Evolutionary conservation across 768 basidiomycete genomes (phyloP), one percentile per base, ranked within the genome.

Genomic region (Termitomyces sp.): DNA sequence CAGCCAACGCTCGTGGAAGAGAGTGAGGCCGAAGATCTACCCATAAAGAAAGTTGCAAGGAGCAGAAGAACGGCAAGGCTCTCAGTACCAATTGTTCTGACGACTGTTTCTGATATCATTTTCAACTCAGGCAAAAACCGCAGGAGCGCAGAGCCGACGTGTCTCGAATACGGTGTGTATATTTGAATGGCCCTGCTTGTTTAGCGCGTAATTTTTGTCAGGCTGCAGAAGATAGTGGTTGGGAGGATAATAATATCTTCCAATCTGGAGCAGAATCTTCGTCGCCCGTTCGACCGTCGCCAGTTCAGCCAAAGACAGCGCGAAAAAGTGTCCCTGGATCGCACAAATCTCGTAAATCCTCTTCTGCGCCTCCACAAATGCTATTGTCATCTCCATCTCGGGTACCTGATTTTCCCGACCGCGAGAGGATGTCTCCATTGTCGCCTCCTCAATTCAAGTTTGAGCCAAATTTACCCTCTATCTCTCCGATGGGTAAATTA

Each of bases 221-320:
- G 60, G 53, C 60, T 20, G 74, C 69, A 27, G 87, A 89, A 39
- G 89, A 91, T 53, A 92, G 90, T 64, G 90, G 89, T 34, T 93
- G 91, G 91, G 91, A 93, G 66, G 91, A 93, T 62, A 92, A 91
- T 66, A 93, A 94, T 62, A 84, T 92, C 30, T 94, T 94, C 69
- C 91, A 94, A 67, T 92, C 90, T 9, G 91, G 90, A n/a, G 87
- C 88, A 5, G 91, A 93, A 64, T 89, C 88, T n/a, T 90, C 90
- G 7, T 92, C 90, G 14, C 91, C 91, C 34, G 71, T 69, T 10
- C 86, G 86, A 18, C 84, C 87, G 36, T 82, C 86, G 5, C 87
- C 86, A 45, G 58, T 73, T 58, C 72, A 77, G 62, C 64, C 76
- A 54, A 78, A 79, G 71, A 62, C 70, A 63, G 65, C 76, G 45